Evolutionary conservation across 2,329 filamentous ascomycete genomes (phyloP).

Genomic region (Dothideomycetes sp.): DNA sequence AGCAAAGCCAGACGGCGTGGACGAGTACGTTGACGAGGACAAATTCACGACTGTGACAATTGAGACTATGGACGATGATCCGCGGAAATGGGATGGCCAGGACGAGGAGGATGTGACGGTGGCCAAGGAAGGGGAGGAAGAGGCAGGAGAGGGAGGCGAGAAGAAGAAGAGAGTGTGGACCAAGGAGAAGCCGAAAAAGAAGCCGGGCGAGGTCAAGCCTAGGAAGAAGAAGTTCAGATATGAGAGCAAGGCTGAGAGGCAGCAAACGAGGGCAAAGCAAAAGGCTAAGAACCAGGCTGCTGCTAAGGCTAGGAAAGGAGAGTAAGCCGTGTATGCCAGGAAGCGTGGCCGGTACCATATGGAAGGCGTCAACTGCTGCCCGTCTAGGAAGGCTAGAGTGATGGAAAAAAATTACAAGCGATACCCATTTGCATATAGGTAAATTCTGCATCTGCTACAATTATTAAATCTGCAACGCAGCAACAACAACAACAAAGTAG

Average conservation of each 20-base stretch:
- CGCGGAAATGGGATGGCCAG: not conserved
- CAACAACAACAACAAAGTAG: too few relatives aligned
- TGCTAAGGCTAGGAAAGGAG: slow-evolving; percentile 44
- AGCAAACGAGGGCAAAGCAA: slow-evolving; percentile 48
- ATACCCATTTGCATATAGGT: not conserved
- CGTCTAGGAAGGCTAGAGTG: not conserved
- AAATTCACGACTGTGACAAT: slow-evolving; percentile 91
- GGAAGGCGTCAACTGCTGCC: not conserved
- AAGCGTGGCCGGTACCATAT: not conserved
- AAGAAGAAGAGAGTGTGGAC: slow-evolving; percentile 33
- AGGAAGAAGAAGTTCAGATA: slow-evolving; percentile 92
- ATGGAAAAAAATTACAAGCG: not conserved
- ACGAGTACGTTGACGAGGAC: slow-evolving; percentile 90
- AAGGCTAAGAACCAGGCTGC: slow-evolving; percentile 59
- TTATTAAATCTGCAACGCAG: too few relatives aligned
- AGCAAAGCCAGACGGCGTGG: slow-evolving; percentile 38
- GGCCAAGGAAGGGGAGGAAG: slow-evolving; percentile 5
- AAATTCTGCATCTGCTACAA: too few relatives aligned
- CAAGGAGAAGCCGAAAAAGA: slow-evolving; percentile 38
- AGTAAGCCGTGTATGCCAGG: slow-evolving; percentile 10
- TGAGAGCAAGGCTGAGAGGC: slow-evolving; percentile 76
- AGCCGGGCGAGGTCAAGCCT: slow-evolving; percentile 41
- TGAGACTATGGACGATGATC: slow-evolving; percentile 58
- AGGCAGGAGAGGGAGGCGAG: slow-evolving; percentile 3
- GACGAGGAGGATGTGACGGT: slow-evolving; percentile 2